These are phyloP conservation scores for Colletotrichum orbiculare DNA, from an alignment of 2,329 filamentous ascomycete species.

Conservation along the genomic window DNA sequence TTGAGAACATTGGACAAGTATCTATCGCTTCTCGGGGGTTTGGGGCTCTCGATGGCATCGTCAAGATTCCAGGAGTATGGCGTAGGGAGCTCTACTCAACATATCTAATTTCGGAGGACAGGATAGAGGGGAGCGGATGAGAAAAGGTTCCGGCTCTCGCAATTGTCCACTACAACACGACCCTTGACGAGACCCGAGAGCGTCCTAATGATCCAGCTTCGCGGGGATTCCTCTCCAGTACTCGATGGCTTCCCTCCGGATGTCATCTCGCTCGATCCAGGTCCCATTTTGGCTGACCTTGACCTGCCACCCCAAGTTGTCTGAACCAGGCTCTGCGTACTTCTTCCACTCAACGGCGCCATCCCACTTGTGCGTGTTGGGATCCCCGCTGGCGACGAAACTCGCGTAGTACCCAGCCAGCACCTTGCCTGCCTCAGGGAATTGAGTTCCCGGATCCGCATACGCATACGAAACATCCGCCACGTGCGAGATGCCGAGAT, in stretches of 20 bases:
- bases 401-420: constrained; percentile 45
- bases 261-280: constrained; percentile 5
- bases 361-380: constrained; percentile 42
- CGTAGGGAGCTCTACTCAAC: no score
- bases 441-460: constrained; percentile 15
- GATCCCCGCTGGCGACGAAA: constrained; percentile 50
- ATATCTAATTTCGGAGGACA: background rate
- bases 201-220: constrained; percentile 10
- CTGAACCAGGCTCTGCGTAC: background rate
- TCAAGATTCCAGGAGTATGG: no score
- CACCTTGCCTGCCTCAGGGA: constrained; percentile 4
- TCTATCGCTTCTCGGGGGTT: no score
- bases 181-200: background rate
- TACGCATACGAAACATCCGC: constrained; percentile 20
- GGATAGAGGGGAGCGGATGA: no score
- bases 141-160: background rate
- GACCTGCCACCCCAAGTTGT: constrained; percentile 17
- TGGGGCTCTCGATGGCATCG: no score
- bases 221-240: constrained; percentile 13
- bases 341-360: constrained; percentile 39
- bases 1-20: no score
- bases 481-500: constrained; percentile 38
- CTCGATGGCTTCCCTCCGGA: constrained; percentile 19
- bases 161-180: background rate
- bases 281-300: constrained; percentile 13